phyloP scores from a whole-genome alignment of 192 early-diverging fungal genomes.

The Backusella liffmaniae region DNA sequence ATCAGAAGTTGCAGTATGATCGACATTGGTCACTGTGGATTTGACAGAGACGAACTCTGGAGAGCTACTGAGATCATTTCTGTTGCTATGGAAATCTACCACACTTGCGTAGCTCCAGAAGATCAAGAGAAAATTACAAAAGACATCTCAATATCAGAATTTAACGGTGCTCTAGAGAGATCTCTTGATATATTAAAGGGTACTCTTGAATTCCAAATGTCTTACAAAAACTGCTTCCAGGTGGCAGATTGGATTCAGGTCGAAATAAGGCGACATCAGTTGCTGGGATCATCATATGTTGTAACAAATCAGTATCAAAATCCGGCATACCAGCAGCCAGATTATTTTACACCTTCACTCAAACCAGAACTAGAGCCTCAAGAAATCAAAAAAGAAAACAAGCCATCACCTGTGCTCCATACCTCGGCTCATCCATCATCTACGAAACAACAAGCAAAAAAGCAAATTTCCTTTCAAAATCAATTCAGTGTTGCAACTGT shows the following conservation, averaged over 20 bases:
- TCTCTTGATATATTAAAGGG: slow-evolving; percentile 21
- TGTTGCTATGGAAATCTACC: slow-evolving; percentile 22
- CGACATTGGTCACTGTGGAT: slow-evolving; percentile 23
- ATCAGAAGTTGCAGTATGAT: slow-evolving; percentile 17
- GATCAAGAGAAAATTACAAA: slow-evolving; percentile 13
- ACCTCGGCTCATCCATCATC: not conserved
- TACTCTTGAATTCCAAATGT: slow-evolving; percentile 25
- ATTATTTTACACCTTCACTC: not conserved
- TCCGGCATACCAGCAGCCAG: not conserved
- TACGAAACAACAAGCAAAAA: slow-evolving; percentile 7
- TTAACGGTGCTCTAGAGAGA: slow-evolving; percentile 17
- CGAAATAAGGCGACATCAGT: slow-evolving; percentile 23
- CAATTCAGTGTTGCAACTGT: slow-evolving; percentile 18
- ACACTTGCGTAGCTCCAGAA: not conserved
- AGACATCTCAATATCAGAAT: slow-evolving; percentile 20
- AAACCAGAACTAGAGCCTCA: not conserved
- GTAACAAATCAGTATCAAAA: not conserved
- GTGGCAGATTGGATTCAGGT: slow-evolving; percentile 34
- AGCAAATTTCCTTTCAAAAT: slow-evolving; percentile 25
- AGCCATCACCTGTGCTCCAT: not conserved
- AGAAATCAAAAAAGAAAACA: slow-evolving; percentile 2
- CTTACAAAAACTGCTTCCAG: slow-evolving; percentile 24
- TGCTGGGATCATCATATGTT: not conserved
- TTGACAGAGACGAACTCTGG: slow-evolving; percentile 41
- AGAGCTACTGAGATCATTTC: slow-evolving; percentile 33